Base-by-base conservation (phyloP, 441 rosid genomes). In the Eruca vesicaria region DNA sequence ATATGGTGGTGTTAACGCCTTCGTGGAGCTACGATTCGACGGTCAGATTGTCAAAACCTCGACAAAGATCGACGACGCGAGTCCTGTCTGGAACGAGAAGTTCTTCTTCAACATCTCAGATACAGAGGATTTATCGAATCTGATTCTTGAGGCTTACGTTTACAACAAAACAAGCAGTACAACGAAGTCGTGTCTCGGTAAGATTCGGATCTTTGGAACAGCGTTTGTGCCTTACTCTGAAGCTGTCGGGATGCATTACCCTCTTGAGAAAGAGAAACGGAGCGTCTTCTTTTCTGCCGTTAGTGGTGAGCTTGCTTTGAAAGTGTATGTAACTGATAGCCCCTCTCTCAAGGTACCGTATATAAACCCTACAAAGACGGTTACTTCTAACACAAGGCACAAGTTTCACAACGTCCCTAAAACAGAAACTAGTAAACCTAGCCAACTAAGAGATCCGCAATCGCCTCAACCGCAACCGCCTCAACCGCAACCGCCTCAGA, bases 21-120 rank as follows among this genome's bases (percentile, higher is more conserved):
- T 76, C 63, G 99, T 90, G 48, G 98, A 96, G 86, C 86, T 96
- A 26, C 88, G 87, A 72, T 96, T 96, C 55, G 98, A 96, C 35
- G 82, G 79, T 43, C 97, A 96, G 82, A 89, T 69, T 70, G 82
- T 86, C 73, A 93, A 86, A 59, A 90, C 97, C 50, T 68, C 92
- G 3, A 83, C 67, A 9, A 96, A 93, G 81, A 81, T 83, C 16
- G 89, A 84, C 33, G 98, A 90, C 78, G 86, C 84, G 6, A 86
- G 72, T 72, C 99, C 99, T 2, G 87, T 88, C 11, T 96, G 98
- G 98, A 88, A 88, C 61, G 98, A 96, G 72, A 88, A 65, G 66
- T 93, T 93, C 85, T 91, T 81, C 81, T 91, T 96, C 93, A 89
- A 90, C 68, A 78, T 96, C 52, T 86, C 97, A 11, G 84, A 96